phyloP scores from a whole-genome alignment of 306 rosid species.

The Erythrophleum fordii region DNA sequence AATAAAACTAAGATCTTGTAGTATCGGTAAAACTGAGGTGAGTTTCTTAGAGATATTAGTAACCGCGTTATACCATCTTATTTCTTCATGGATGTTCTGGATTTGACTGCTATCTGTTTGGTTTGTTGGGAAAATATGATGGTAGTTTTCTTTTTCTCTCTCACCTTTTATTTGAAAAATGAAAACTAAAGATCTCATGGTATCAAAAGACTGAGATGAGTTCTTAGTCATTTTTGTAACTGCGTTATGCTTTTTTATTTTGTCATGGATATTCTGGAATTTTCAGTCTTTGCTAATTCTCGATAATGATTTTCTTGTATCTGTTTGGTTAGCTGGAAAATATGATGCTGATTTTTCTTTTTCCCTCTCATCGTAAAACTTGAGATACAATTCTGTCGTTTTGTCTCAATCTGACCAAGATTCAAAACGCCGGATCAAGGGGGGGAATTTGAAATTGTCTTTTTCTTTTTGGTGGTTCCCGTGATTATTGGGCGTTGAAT shows the following conservation, averaged over 20 bases:
- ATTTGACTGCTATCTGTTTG: background rate
- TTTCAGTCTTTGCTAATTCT: background rate
- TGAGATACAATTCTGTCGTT: background rate
- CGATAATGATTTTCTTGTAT: background rate
- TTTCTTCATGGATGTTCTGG: background rate
- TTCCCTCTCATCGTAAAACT: background rate
- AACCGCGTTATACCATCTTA: background rate
- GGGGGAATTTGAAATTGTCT: background rate
- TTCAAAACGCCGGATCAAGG: background rate
- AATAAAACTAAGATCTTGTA: background rate
- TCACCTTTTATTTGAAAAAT: background rate
- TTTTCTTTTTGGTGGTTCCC: background rate
- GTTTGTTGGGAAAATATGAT: background rate
- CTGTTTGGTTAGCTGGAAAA: background rate
- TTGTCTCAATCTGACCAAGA: background rate
- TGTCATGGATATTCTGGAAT: background rate
- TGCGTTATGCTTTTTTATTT: background rate
- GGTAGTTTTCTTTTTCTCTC: background rate
- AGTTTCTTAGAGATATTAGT: background rate
- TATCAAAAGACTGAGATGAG: background rate
- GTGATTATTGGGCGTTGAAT: background rate
- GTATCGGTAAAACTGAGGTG: background rate
- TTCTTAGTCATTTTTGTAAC: background rate
- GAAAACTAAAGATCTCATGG: background rate
- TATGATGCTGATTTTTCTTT: background rate